Base-by-base conservation (phyloP, 768 basidiomycete genomes). In the Phanerodontia chrysosporium region DNA sequence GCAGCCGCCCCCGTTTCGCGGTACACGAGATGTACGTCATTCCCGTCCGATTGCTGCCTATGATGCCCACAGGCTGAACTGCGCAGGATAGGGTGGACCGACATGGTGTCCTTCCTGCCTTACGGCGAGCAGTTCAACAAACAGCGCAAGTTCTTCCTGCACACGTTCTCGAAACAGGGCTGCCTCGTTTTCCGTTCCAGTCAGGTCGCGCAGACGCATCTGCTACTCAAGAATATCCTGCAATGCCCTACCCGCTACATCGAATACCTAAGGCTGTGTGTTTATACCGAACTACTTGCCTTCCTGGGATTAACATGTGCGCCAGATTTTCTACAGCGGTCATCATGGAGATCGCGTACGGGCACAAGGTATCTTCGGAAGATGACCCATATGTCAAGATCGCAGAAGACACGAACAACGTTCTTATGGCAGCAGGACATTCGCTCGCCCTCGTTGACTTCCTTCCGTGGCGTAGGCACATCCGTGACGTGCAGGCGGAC, bases 1-100 rank as follows among this genome's bases (percentile, higher is more conserved):
- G 77, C 14, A 76, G 72, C 60, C 62, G 77, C 25, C 76, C 76
- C 2, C 66, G 66, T 6, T 64, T 74, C 27, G 67, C 59, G 28
- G 63, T 64, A 9, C 55, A 64, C 45, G 54, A 59, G 28, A 55
- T 63, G 64, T 65, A 42, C 18, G 39, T 14, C 39, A 35, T 6
- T 7, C 39, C 4, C 39, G 39, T 42, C 39, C 10, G 10, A 35
- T 35, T 35, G 10, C 39, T 10, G 8, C 4, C 8, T 8, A 42
- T 18, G 4, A 18, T 18, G 18, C 39, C 18, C 8, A 42, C 39
- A 18, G 18, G 8, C n/a, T n/a, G n/a, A 42, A 18, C 39, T 42
- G 18, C 18, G 39, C 29, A 66, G 65, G 36, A 58, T 66, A 18
- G 65, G 65, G 16, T 66, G 65, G 65, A 49, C 56, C 4, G 59